Percentiles rank a stretch among this genome's conserved stretches.
phyloP scores from a whole-genome alignment of 2,329 filamentous ascomycete species.

The Fusarium succisae region DNA sequence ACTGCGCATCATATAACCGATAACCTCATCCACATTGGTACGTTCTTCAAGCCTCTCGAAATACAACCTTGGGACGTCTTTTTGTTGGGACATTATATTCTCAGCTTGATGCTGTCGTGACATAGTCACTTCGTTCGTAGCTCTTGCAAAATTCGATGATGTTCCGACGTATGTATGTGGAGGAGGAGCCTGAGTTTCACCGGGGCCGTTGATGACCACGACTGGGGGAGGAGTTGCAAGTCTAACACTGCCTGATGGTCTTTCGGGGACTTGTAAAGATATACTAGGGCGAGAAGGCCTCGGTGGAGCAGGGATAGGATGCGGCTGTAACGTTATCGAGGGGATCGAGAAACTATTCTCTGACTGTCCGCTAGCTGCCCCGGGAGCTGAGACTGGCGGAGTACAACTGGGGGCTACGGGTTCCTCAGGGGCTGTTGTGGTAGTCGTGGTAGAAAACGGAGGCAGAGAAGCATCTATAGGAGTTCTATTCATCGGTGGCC shows the following conservation, averaged over 20 bases:
- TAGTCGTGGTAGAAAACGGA: constrained; percentile 14
- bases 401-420: constrained; percentile 4
- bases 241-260: constrained; percentile 67
- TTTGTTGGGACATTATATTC: constrained; percentile 6
- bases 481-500: constrained; percentile 75
- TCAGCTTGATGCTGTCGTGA: constrained; percentile 8
- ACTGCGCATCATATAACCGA: constrained; percentile 62
- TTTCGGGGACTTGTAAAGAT: constrained; percentile 57
- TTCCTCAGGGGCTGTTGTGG: constrained; percentile 19
- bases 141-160: constrained; percentile 31
- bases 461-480: constrained; percentile 63
- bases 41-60: constrained; percentile 55
- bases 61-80: constrained; percentile 43
- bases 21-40: constrained; percentile 67
- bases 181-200: not conserved
- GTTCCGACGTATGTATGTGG: constrained; percentile 3
- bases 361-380: not conserved
- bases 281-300: constrained; percentile 51
- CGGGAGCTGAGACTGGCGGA: constrained; percentile 3
- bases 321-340: constrained; percentile 22
- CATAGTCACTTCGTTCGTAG: constrained; percentile 26
- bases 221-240: constrained; percentile 67
- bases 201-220: constrained; percentile 35
- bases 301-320: constrained; percentile 9
- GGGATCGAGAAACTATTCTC: constrained; percentile 9